phyloP scores from a whole-genome alignment of 768 basidiomycete species.

The Tulasnella calospora region DNA sequence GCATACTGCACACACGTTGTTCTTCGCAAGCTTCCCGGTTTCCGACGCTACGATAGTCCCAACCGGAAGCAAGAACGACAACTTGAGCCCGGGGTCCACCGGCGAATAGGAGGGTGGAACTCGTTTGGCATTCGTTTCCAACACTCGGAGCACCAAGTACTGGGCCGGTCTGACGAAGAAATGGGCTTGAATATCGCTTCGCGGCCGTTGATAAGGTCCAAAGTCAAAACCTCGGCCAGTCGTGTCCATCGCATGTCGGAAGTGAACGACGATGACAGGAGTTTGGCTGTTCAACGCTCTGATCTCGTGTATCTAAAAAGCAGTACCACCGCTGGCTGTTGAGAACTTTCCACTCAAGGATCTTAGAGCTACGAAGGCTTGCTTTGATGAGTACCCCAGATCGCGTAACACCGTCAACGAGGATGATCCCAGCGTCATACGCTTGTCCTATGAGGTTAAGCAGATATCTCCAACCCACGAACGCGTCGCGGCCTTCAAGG shows the following conservation, averaged over 20 bases:
- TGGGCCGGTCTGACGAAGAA: slow-evolving; percentile 28
- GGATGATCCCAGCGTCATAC: not conserved
- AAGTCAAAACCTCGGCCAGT: not conserved
- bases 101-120: slow-evolving; percentile 33
- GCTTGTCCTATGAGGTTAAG: not conserved
- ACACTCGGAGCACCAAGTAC: slow-evolving; percentile 36
- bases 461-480: not conserved
- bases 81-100: slow-evolving; percentile 33
- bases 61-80: slow-evolving; percentile 41
- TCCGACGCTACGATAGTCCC: slow-evolving; percentile 39
- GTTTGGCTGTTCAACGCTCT: not conserved
- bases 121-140: slow-evolving; percentile 37
- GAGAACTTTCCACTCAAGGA: too few species aligned
- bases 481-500: not conserved
- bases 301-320: not conserved
- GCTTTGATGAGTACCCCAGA: not conserved
- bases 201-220: not conserved
- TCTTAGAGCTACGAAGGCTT: too few species aligned
- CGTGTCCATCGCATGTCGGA: not conserved
- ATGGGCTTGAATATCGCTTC: not conserved
- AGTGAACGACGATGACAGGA: not conserved
- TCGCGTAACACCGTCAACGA: not conserved
- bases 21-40: slow-evolving; percentile 38
- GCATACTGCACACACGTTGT: slow-evolving; percentile 42
- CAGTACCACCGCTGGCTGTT: not conserved